Evolutionary conservation across 1,139 yeast genomes (phyloP).

Genomic region (Blastobotrys capitulatus): DNA sequence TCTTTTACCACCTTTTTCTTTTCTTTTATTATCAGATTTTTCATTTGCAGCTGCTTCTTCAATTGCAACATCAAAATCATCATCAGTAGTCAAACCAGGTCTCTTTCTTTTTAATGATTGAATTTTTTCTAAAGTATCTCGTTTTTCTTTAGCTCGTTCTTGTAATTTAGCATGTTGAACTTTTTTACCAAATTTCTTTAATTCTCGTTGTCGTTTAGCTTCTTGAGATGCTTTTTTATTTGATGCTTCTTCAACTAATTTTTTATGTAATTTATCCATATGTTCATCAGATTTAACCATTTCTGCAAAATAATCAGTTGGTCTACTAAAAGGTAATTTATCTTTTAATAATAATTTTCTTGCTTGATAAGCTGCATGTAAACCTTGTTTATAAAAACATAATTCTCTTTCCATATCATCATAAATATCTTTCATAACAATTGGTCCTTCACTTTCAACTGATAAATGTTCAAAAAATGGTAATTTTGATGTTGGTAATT

Average conservation of each 20-base stretch:
- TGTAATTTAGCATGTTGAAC: slow-evolving; percentile 92
- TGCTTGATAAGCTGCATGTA: slow-evolving; percentile 74
- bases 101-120: slow-evolving; percentile 85
- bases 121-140: slow-evolving; percentile 84
- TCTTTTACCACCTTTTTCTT: slow-evolving; percentile 49
- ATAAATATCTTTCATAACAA: slow-evolving; percentile 78
- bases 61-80: slow-evolving; percentile 57
- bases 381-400: slow-evolving; percentile 86
- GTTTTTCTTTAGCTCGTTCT: slow-evolving; percentile 91
- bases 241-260: slow-evolving; percentile 79
- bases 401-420: slow-evolving; percentile 90
- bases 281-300: slow-evolving; percentile 98
- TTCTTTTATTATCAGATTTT: slow-evolving; percentile 25
- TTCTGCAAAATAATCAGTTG: slow-evolving; percentile 94
- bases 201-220: slow-evolving; percentile 88
- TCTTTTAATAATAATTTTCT: slow-evolving; percentile 57
- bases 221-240: slow-evolving; percentile 90
- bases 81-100: slow-evolving; percentile 58
- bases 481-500: slow-evolving; percentile 41
- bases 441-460: slow-evolving; percentile 52
- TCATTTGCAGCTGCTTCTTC: slow-evolving; percentile 75
- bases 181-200: slow-evolving; percentile 96
- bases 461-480: slow-evolving; percentile 82
- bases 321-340: slow-evolving; percentile 86
- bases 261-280: slow-evolving; percentile 87